These are phyloP conservation scores for Sideroxylon spinosum DNA, from an alignment of 179 eudicot genomes.

Conservation along the genomic window DNA sequence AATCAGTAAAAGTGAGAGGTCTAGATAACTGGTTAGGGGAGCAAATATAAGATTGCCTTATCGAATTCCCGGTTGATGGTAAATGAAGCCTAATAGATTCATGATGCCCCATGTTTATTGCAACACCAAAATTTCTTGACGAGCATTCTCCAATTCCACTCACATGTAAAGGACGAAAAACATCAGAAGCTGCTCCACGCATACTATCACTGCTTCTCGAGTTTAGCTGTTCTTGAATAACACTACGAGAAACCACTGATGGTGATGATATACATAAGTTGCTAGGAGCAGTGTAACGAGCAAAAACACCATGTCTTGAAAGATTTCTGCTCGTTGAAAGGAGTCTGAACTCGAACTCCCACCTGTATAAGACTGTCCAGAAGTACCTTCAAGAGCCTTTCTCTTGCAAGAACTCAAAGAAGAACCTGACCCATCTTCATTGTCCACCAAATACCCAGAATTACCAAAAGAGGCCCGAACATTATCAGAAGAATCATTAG, in stretches of 20 bases:
- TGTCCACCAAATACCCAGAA: constrained; percentile 21
- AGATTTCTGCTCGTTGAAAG: constrained; percentile 22
- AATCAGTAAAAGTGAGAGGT: constrained; percentile 22
- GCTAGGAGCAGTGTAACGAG: constrained; percentile 24
- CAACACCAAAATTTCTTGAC: constrained; percentile 24
- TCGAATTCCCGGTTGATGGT: constrained; percentile 20
- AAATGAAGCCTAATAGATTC: constrained; percentile 22
- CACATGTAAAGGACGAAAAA: constrained; percentile 23
- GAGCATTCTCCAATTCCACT: constrained; percentile 30
- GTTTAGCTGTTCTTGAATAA: constrained; percentile 28
- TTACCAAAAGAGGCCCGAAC: constrained; percentile 25
- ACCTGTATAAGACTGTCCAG: constrained; percentile 32
- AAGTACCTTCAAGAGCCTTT: constrained; percentile 41
- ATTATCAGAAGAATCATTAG: constrained; percentile 27
- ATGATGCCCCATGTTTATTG: constrained; percentile 22
- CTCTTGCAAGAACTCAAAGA: constrained; percentile 45
- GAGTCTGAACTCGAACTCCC: constrained; percentile 37
- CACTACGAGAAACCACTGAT: constrained; percentile 16
- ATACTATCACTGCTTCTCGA: constrained; percentile 25
- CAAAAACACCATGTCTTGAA: constrained; percentile 12
- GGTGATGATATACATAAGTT: constrained; percentile 31
- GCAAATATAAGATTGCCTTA: constrained; percentile 24
- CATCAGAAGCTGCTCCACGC: constrained; percentile 23
- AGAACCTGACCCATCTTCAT: constrained; percentile 29
- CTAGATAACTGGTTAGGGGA: constrained; percentile 22